Conservation (phyloP, 257 asterid genomes). For the Fraxinus quadrangulata region DNA sequence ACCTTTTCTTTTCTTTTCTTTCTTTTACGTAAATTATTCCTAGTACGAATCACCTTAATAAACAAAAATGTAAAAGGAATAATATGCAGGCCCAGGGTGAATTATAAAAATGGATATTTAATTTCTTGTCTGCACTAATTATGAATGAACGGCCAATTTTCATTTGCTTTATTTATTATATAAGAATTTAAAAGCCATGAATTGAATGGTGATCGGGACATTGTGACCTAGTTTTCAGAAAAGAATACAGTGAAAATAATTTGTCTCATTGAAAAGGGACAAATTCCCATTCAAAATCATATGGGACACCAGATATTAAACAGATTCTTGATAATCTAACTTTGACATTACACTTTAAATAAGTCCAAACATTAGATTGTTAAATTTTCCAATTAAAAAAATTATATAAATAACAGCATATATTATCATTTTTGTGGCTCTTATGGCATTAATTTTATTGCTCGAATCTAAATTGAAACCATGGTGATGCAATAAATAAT, state of each 20-base stretch:
- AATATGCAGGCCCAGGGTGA: too few relatives aligned
- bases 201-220: neutral
- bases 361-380: neutral
- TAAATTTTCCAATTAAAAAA: too few relatives aligned
- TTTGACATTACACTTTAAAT: neutral
- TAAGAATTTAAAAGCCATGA: neutral
- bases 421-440: conserved; percentile 7
- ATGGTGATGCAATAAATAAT: neutral
- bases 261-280: neutral
- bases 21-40: too few relatives aligned
- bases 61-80: too few relatives aligned
- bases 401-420: neutral
- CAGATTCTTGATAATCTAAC: neutral
- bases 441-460: neutral
- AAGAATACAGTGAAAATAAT: neutral
- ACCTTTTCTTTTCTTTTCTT: too few relatives aligned
- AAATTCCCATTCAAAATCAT: neutral
- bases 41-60: too few relatives aligned
- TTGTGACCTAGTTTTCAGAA: neutral
- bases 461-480: neutral
- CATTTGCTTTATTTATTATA: neutral
- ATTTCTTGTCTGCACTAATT: neutral
- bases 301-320: neutral
- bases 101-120: too few relatives aligned
- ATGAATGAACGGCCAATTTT: conserved; percentile 2